A percentile compares a stretch with the other conserved stretches of the same genome.
Conservation (phyloP, 164 flowering plant species). For the Cinnamomum chago region DNA sequence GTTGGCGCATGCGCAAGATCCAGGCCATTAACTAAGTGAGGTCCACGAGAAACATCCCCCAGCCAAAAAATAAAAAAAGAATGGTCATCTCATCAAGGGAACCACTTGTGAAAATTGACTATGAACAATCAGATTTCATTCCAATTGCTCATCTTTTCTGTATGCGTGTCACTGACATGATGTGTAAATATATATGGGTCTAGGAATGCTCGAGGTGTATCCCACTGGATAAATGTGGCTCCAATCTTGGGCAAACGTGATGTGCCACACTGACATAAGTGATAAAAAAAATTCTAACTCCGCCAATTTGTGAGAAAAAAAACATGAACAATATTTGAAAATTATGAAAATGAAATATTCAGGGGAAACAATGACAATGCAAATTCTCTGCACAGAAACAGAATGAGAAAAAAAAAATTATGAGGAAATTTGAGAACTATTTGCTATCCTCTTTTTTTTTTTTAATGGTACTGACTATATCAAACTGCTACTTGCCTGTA, state of each 20-base stretch:
- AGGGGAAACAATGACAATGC: background rate
- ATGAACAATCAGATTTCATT: background rate
- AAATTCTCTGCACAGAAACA: background rate
- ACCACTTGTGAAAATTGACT: background rate
- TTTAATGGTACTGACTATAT: background rate
- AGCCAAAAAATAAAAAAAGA: background rate
- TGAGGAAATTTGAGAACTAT: background rate
- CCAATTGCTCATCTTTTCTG: background rate
- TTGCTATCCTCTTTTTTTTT: background rate
- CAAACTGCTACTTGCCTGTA: constrained; percentile 55
- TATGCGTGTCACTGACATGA: background rate
- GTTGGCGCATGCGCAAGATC: background rate
- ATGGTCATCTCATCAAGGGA: background rate
- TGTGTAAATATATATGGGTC: background rate
- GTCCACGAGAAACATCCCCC: background rate
- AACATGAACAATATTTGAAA: background rate
- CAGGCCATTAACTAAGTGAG: background rate
- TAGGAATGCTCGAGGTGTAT: background rate
- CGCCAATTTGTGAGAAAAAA: background rate
- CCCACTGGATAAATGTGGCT: background rate
- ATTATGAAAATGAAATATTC: background rate
- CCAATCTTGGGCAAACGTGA: background rate
- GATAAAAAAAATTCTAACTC: too few species aligned
- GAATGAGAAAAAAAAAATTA: background rate
- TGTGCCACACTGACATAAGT: too few species aligned